Evolutionary conservation across 805 yeast genomes (phyloP).

Genomic region (Myxozyma nipponensis): DNA sequence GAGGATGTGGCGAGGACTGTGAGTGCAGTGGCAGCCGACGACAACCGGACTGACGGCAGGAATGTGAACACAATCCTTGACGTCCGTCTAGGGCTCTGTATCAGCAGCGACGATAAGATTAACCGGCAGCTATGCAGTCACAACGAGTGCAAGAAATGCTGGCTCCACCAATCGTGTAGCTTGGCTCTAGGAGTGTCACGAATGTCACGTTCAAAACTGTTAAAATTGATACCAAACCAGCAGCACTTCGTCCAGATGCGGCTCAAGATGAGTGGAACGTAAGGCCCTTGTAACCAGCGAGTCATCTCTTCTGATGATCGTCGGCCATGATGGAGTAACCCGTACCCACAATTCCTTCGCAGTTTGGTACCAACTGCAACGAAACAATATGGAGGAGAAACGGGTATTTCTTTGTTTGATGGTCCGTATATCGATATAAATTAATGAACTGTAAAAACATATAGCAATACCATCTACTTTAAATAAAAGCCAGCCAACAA

Average conservation of each 20-base stretch:
- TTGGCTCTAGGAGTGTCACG: neutral
- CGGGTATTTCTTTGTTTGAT: neutral
- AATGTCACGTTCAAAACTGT: too few relatives aligned
- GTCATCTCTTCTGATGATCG: too few relatives aligned
- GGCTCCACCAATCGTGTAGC: neutral
- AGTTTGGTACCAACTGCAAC: neutral
- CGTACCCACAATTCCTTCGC: too few relatives aligned
- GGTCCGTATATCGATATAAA: neutral
- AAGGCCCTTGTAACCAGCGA: too few relatives aligned
- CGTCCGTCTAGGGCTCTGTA: too few relatives aligned
- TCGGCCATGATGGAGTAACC: too few relatives aligned
- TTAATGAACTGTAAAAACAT: neutral
- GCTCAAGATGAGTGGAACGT: too few relatives aligned
- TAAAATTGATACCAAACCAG: too few relatives aligned
- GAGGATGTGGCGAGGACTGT: neutral
- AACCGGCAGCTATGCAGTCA: neutral
- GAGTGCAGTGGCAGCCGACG: neutral
- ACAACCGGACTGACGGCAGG: neutral
- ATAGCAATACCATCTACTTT: neutral
- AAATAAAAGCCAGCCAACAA: neutral
- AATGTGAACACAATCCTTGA: neutral
- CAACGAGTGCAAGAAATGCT: neutral
- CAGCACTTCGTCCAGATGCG: too few relatives aligned
- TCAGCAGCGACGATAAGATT: too few relatives aligned
- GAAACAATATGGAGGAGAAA: too few relatives aligned